These are phyloP conservation scores for Heracleum sosnowskyi DNA, from an alignment of 129 eudicot species.

Conservation along the genomic window DNA sequence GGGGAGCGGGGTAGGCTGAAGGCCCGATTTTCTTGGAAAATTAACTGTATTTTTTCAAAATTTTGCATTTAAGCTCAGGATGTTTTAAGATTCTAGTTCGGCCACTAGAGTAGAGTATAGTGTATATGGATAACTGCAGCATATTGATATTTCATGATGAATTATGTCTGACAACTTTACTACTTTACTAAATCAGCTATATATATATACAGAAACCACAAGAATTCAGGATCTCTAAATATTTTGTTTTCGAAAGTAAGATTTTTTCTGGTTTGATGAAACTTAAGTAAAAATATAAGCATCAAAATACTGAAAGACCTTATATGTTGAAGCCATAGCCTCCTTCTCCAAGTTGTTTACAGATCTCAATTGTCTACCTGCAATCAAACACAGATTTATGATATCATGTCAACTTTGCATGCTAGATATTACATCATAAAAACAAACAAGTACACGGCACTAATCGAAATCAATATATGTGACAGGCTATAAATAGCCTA, in stretches of 20 bases:
- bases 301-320: conserved; percentile 3
- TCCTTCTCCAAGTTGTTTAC: conserved; percentile 13
- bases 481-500: no score
- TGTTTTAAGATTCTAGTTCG: no score
- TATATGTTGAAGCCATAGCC: conserved; percentile 18
- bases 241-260: background rate
- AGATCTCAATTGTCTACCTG: conserved; percentile 39
- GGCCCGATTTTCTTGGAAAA: no score
- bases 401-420: conserved; percentile 5
- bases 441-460: background rate
- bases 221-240: background rate
- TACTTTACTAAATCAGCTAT: no score
- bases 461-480: no score
- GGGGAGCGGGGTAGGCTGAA: no score
- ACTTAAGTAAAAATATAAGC: background rate
- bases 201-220: background rate
- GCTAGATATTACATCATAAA: background rate
- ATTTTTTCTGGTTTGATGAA: background rate
- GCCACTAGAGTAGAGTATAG: no score
- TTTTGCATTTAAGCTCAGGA: no score
- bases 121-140: background rate
- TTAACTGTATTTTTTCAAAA: no score
- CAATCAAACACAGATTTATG: conserved; percentile 5
- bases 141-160: background rate
- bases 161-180: background rate